Conservation (phyloP, 805 yeast species). For the Lipomyces starkeyi region DNA sequence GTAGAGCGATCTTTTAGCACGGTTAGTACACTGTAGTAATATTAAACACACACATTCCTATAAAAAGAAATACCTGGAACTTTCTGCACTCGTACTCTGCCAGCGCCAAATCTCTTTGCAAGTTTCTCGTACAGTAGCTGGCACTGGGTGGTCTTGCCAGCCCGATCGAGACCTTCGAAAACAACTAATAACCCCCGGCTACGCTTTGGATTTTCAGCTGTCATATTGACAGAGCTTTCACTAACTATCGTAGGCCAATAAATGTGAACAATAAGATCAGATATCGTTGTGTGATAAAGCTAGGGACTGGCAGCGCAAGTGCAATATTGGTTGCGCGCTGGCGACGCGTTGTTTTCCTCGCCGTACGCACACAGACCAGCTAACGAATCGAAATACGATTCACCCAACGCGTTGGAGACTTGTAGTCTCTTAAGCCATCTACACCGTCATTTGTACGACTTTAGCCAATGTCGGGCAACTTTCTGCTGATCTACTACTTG, state of each 20-base stretch:
- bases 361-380: too few species aligned
- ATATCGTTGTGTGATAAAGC: too few species aligned
- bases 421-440: too few species aligned
- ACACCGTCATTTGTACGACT: too few species aligned
- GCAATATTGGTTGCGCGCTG: neutral
- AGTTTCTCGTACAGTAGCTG: conserved; percentile 48
- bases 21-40: neutral
- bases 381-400: too few species aligned
- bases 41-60: neutral
- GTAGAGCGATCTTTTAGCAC: conserved; percentile 68
- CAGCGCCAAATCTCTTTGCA: conserved; percentile 38
- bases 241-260: neutral
- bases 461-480: too few species aligned
- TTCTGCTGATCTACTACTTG: too few species aligned
- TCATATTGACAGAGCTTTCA: conserved; percentile 3
- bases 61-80: conserved; percentile 60
- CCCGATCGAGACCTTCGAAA: conserved; percentile 91
- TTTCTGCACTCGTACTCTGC: conserved; percentile 60
- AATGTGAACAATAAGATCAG: neutral
- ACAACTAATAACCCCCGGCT: conserved; percentile 74
- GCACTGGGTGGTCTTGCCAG: conserved; percentile 92
- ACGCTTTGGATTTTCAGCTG: conserved; percentile 6
- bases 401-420: too few species aligned
- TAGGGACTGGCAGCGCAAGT: too few species aligned
- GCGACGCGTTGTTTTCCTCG: too few species aligned